Evolutionary conservation across 2,329 filamentous ascomycete genomes (phyloP), one percentile per base, ranked within the genome.

Genomic region (Aspergillus fumigatus): DNA sequence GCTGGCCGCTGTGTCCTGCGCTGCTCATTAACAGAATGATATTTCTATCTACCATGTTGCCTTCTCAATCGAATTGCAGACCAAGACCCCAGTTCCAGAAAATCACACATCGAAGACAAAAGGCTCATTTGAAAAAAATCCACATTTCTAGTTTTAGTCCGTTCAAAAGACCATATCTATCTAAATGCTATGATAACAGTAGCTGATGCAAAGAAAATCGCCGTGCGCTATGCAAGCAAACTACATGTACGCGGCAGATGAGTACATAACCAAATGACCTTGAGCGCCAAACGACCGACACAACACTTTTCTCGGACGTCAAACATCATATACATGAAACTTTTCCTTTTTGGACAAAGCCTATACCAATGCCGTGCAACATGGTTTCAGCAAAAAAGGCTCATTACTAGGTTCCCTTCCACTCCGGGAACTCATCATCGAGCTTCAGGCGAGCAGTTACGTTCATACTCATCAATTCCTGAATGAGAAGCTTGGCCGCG

Each of bases 381-480:
- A 35, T 11, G 32, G 21, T 47, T 7, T 3, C 43, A 48, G 40
- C 52, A 11, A 26, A 4, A 26, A 4, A 27, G 29, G 29, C 21
- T 17, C 14, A 38, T 17, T 38, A 38, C 57, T 66, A 76, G 51
- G 67, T 66, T 27, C 73, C 74, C 62, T 70, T 73, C 41, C 65
- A 68, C 56, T 76, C 73, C 4, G 92, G 92, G 73, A 99, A 99
- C 76, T 97, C 91, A 71, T 99, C 94, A 67, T 91, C 91, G 63
- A 99, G 77, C 79, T 93, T 90, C 76, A 99, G 79, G 56, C 89
- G 83, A 58, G 96, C 93, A 60, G 92, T 89, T n/a, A 99, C 91
- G 73, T 99, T 99, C 94, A 99, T 99, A 73, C 91, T 96, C 70
- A 96, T 88, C 68, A 99, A 76, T 77, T 99, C 94, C 79, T 99